These are phyloP conservation scores for Psilocybe tampanensis DNA, from an alignment of 768 basidiomycete species.

Conservation along the genomic window DNA sequence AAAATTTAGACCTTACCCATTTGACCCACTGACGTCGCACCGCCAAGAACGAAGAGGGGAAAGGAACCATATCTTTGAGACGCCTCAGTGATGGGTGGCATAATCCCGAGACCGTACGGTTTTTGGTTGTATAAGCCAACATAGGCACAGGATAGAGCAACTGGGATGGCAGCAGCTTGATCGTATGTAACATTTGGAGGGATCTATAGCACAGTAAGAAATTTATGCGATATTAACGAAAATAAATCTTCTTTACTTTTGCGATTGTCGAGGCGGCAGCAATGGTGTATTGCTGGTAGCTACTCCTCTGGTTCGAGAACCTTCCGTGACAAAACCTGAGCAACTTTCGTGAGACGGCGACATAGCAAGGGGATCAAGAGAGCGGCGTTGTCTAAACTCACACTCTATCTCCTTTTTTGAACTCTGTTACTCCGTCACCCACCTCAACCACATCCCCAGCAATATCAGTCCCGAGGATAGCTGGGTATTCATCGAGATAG, in stretches of 20 bases:
- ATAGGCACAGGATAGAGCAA: slow-evolving; percentile 48
- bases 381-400: neutral
- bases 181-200: slow-evolving; percentile 38
- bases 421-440: neutral
- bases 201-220: slow-evolving; percentile 30
- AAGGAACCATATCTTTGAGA: slow-evolving; percentile 40
- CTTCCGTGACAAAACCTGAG: slow-evolving; percentile 31
- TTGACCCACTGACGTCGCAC: slow-evolving; percentile 7
- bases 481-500: neutral
- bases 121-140: slow-evolving; percentile 45
- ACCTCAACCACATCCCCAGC: neutral
- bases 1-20: neutral
- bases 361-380: neutral
- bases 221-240: too few species aligned
- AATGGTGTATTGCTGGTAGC: slow-evolving; percentile 26
- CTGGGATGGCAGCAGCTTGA: slow-evolving; percentile 49
- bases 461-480: neutral
- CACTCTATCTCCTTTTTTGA: neutral
- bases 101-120: slow-evolving; percentile 42
- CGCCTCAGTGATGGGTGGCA: slow-evolving; percentile 31
- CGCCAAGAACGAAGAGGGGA: slow-evolving; percentile 35
- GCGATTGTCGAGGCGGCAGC: slow-evolving; percentile 7
- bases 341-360: neutral
- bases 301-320: slow-evolving; percentile 36
- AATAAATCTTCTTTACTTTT: too few species aligned